Evolutionary conservation across 2,329 filamentous ascomycete species (phyloP), one percentile per base, ranked within the genome.

Genomic region (Ophiostoma sp.): DNA sequence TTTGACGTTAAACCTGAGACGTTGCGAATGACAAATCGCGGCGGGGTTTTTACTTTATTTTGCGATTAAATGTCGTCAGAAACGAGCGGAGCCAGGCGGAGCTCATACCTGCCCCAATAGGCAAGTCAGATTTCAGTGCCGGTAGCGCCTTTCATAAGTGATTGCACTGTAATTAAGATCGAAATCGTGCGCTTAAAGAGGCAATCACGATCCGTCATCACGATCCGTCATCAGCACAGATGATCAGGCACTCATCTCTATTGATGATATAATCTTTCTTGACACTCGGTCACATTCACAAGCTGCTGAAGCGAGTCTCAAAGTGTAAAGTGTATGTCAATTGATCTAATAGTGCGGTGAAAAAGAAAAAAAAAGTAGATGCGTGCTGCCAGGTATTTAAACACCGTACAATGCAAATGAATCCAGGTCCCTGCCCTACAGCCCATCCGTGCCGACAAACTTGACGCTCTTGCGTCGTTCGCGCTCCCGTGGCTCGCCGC

Each of bases 401-500:
- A 55, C 49, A 55, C 49, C 49, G 6, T 55, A 18, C 27, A 60
- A 60, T 60, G 27, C 5, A 40, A 60, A 60, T 40, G 7, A 41
- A 14, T 40, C 6, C 9, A 58, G 12, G 4, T 12, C 52, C 47
- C 42, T n/a, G n/a, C n/a, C 36, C 16, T 63, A 63, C 16, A 63
- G 38, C 16, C 65, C 66, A 8, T 78, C 80, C 9, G 81, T 78
- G 60, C 79, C 79, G 2, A 81, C 82, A 76, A 88, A 86, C 78
- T 88, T 89, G 73, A 89, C 86, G 71, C 85, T 88, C 81, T 87
- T 88, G 74, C 85, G 80, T 71, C 85, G 79, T 74, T 87, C 86
- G 69, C 84, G 76, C 16, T 84, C 82, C 0, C 71, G 67, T 0
- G 66, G 62, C 18, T 72, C 76, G n/a, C 27, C 27, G 27, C 62